Percentiles rank a stretch among this genome's conserved stretches.
Conservation (phyloP, 2,329 filamentous ascomycete genomes). For the Hypoxylon sp. region DNA sequence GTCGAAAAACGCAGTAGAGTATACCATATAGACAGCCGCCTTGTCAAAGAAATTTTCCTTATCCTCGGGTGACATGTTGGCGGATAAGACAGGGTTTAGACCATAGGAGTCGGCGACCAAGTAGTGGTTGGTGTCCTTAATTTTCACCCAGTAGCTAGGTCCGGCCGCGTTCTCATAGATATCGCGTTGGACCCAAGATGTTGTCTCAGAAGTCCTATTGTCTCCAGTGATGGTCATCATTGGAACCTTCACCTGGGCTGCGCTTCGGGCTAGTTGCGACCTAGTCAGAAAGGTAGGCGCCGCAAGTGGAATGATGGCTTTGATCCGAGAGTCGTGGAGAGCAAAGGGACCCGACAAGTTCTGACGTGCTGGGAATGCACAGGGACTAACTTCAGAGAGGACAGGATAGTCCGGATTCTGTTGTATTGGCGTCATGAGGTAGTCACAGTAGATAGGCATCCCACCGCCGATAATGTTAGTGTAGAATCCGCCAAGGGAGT, state of each 20-base stretch:
- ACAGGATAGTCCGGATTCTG: background rate
- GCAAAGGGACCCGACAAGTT: constrained; percentile 7
- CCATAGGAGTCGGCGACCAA: constrained; percentile 36
- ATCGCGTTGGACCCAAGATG: background rate
- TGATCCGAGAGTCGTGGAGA: constrained; percentile 38
- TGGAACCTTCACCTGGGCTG: constrained; percentile 32
- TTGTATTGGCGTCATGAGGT: background rate
- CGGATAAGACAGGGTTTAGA: constrained; percentile 26
- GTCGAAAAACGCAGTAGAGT: constrained; percentile 40
- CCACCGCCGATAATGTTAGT: background rate
- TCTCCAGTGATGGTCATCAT: constrained; percentile 40
- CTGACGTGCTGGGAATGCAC: constrained; percentile 1
- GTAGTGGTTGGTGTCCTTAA: constrained; percentile 36
- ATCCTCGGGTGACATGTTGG: background rate
- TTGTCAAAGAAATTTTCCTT: constrained; percentile 35
- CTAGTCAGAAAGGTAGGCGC: constrained; percentile 37
- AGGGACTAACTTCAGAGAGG: background rate
- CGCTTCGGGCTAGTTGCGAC: constrained; percentile 35
- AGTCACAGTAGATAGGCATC: constrained; percentile 3
- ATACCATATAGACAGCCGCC: constrained; percentile 40
- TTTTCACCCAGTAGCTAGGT: constrained; percentile 36
- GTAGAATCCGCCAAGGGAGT: background rate
- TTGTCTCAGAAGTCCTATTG: constrained; percentile 21
- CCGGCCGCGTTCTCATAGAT: constrained; percentile 30
- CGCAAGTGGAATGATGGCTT: constrained; percentile 36